A percentile compares a stretch with the other conserved stretches of the same genome.
phyloP scores from a whole-genome alignment of 805 yeast genomes.

The Kodamaea restingae region DNA sequence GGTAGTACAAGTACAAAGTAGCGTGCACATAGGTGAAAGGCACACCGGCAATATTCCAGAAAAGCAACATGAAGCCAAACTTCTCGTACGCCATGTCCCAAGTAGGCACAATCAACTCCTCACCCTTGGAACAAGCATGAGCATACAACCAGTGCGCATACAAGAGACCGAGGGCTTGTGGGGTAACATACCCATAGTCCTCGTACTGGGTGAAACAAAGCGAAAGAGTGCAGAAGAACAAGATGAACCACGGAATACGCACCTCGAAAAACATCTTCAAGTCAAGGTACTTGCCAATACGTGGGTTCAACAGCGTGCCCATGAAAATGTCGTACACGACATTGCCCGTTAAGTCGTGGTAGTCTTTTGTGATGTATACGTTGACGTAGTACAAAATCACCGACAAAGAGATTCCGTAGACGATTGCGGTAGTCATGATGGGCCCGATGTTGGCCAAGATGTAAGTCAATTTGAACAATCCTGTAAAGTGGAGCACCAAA shows the following conservation, averaged over 20 bases:
- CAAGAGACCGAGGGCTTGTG: slow-evolving; percentile 69
- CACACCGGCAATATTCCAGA: slow-evolving; percentile 99
- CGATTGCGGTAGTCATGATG: slow-evolving; percentile 88
- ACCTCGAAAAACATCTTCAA: slow-evolving; percentile 97
- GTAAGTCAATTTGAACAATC: slow-evolving; percentile 67
- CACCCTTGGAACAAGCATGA: slow-evolving; percentile 96
- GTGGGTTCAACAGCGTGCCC: slow-evolving; percentile 97
- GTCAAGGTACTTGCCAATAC: slow-evolving; percentile 82
- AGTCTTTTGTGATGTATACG: slow-evolving; percentile 61
- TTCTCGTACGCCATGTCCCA: slow-evolving; percentile 99
- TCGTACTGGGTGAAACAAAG: slow-evolving; percentile 78
- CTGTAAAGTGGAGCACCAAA: slow-evolving; percentile 64
- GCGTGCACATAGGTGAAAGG: slow-evolving; percentile 97
- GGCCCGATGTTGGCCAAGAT: slow-evolving; percentile 82
- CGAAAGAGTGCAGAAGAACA: slow-evolving; percentile 72
- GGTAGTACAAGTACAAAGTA: slow-evolving; percentile 77
- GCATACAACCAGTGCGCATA: slow-evolving; percentile 93
- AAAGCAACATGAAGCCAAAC: slow-evolving; percentile 97
- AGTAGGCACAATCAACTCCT: slow-evolving; percentile 93
- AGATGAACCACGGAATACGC: slow-evolving; percentile 92
- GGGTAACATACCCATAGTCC: slow-evolving; percentile 69
- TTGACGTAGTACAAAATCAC: slow-evolving; percentile 68
- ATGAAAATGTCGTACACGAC: slow-evolving; percentile 86
- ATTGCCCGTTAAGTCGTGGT: slow-evolving; percentile 89
- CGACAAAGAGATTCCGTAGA: slow-evolving; percentile 69